These are phyloP conservation scores for Chlamydomonas reinhardtii DNA, from an alignment of 163 green algal species.

Conservation along the genomic window DNA sequence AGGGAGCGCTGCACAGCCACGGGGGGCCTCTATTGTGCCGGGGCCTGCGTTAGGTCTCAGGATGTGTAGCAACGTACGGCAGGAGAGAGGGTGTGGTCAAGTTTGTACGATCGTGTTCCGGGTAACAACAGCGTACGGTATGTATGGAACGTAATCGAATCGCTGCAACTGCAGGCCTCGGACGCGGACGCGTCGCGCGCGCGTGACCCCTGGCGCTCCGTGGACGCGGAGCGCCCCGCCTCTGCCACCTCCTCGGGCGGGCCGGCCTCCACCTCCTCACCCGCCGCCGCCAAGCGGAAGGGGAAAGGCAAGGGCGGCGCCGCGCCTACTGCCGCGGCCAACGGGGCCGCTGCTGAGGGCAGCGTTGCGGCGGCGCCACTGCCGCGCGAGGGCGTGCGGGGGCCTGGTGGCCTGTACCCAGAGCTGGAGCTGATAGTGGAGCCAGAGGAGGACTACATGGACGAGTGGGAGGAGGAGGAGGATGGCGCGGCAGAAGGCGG, in stretches of 20 bases:
- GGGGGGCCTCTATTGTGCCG: no score
- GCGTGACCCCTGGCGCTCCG: conserved; percentile 65
- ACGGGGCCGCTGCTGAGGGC: neutral
- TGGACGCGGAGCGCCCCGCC: conserved; percentile 47
- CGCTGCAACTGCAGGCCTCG: conserved; percentile 13
- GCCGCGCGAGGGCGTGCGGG: conserved; percentile 11
- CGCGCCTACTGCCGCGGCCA: neutral
- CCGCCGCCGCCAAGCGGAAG: neutral
- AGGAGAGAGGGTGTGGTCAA: no score
- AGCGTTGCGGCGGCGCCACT: neutral
- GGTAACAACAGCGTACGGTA: no score
- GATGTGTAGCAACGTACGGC: no score
- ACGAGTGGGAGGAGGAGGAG: conserved; percentile 57
- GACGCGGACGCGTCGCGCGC: conserved; percentile 40
- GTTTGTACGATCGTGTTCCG: no score
- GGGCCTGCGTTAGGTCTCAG: no score
- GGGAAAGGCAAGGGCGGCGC: neutral
- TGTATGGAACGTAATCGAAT: no score
- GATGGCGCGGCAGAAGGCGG: neutral
- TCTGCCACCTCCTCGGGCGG: neutral
- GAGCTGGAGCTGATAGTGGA: conserved; percentile 83
- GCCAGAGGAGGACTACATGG: conserved; percentile 75
- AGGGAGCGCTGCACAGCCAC: neutral
- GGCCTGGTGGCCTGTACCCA: conserved; percentile 52
- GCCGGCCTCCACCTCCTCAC: neutral